A percentile compares a stretch with the other conserved stretches of the same genome.
These are phyloP conservation scores for Arthrocladium fulminans DNA, from an alignment of 2,329 filamentous ascomycete genomes.

Conservation along the genomic window DNA sequence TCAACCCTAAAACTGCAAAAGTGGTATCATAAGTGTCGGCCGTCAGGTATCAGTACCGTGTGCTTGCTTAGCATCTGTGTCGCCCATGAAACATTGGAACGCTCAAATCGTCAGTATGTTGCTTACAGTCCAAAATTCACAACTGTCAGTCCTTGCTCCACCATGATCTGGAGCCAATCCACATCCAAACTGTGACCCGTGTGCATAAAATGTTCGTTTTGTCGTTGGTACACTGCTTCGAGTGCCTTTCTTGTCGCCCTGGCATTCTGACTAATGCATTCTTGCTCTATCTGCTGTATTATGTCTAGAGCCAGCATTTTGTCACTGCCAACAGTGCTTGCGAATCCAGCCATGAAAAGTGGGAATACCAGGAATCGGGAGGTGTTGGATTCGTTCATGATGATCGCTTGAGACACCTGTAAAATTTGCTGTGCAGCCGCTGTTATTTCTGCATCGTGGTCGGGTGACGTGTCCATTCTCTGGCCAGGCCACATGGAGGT, in stretches of 20 bases:
- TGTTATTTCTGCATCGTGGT: conserved; percentile 35
- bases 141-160: conserved; percentile 37
- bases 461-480: conserved; percentile 31
- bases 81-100: not conserved
- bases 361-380: conserved; percentile 44
- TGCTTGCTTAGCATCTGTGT: not conserved
- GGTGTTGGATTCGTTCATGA: conserved; percentile 32
- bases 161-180: conserved; percentile 44
- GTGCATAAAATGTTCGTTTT: conserved; percentile 33
- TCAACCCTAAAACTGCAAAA: not conserved
- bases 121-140: conserved; percentile 39
- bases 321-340: conserved; percentile 31
- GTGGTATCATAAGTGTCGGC: conserved; percentile 3
- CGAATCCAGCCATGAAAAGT: conserved; percentile 46
- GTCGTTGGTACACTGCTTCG: conserved; percentile 41
- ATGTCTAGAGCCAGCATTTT: conserved; percentile 43
- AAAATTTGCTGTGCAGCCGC: conserved; percentile 39
- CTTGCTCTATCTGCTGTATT: conserved; percentile 40
- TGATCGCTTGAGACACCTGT: conserved; percentile 34
- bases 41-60: not conserved
- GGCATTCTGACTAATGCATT: conserved; percentile 42
- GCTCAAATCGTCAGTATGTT: not conserved
- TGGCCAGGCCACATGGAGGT: conserved; percentile 47
- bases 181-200: conserved; percentile 37
- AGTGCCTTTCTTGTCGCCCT: conserved; percentile 38